Percentiles rank a stretch among this genome's conserved stretches.
phyloP scores from a whole-genome alignment of 306 rosid species.

The Comarum palustre region DNA sequence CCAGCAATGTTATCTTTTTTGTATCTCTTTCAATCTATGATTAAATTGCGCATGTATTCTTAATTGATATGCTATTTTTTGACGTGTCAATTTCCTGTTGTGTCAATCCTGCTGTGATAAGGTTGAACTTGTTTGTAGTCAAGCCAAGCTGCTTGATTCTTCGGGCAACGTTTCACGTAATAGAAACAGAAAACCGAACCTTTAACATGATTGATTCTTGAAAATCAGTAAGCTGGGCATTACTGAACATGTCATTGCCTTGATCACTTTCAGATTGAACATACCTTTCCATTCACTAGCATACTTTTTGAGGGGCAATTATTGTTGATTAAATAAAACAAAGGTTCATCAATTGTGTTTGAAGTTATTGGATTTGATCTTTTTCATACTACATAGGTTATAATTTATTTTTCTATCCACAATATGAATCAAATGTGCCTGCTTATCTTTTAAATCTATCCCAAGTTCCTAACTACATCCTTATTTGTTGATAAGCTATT shows the following conservation, averaged over 20 bases:
- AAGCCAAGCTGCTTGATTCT: not conserved
- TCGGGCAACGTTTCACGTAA: not conserved
- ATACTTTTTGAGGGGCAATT: conserved; percentile 11
- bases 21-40: not conserved
- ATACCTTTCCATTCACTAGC: conserved; percentile 20
- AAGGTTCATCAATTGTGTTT: conserved; percentile 17
- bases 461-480: not conserved
- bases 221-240: too few relatives aligned
- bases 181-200: too few relatives aligned
- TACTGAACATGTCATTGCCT: conserved; percentile 7
- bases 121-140: not conserved
- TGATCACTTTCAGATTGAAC: conserved; percentile 23
- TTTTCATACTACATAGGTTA: too few relatives aligned
- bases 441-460: not conserved
- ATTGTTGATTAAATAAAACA: conserved; percentile 12
- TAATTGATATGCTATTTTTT: not conserved
- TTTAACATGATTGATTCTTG: not conserved
- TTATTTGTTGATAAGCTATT: not conserved
- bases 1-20: not conserved
- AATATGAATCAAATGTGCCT: not conserved
- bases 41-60: not conserved
- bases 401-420: too few relatives aligned
- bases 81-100: too few relatives aligned
- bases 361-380: conserved; percentile 9
- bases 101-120: not conserved